Evolutionary conservation across 2,329 filamentous ascomycete species (phyloP).

Genomic region (Arthrobotrys pseudoclavata): DNA sequence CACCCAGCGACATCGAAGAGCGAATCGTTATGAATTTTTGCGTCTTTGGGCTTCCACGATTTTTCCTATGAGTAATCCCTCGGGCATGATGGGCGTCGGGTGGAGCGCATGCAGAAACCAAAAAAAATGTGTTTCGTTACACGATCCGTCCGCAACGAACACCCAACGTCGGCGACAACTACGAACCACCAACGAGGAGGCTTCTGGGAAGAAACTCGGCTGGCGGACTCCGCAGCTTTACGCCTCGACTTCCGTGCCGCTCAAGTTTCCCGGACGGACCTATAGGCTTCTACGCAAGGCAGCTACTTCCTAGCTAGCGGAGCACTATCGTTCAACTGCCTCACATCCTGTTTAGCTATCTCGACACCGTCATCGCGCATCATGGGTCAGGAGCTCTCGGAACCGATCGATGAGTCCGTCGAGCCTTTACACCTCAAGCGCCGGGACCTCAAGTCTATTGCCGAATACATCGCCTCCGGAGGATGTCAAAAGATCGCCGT

Average conservation of each 20-base stretch:
- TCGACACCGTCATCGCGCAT: slow-evolving; percentile 7
- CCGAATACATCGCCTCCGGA: slow-evolving; percentile 82
- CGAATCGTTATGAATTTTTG: slow-evolving; percentile 3
- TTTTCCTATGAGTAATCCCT: not conserved
- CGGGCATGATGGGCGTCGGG: not conserved
- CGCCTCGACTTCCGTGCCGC: not conserved
- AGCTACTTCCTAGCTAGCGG: not conserved
- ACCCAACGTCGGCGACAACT: not conserved
- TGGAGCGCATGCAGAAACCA: not conserved
- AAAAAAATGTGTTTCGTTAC: not conserved
- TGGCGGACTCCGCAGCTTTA: not conserved
- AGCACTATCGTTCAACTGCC: not conserved
- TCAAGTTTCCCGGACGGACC: not conserved
- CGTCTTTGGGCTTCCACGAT: slow-evolving; percentile 7
- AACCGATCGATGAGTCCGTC: slow-evolving; percentile 71
- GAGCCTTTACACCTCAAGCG: slow-evolving; percentile 76
- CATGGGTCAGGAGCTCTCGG: slow-evolving; percentile 52
- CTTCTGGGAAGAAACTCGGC: not conserved
- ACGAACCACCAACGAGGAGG: not conserved
- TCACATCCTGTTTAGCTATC: not conserved
- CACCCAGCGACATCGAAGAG: slow-evolving; percentile 12
- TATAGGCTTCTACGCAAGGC: not conserved
- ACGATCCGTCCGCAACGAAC: not conserved
- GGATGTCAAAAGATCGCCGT: slow-evolving; percentile 80
- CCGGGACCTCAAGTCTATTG: slow-evolving; percentile 80